Percentiles rank a stretch among this genome's conserved stretches.
phyloP scores from a whole-genome alignment of 441 rosid genomes.

The Capsella rubella region DNA sequence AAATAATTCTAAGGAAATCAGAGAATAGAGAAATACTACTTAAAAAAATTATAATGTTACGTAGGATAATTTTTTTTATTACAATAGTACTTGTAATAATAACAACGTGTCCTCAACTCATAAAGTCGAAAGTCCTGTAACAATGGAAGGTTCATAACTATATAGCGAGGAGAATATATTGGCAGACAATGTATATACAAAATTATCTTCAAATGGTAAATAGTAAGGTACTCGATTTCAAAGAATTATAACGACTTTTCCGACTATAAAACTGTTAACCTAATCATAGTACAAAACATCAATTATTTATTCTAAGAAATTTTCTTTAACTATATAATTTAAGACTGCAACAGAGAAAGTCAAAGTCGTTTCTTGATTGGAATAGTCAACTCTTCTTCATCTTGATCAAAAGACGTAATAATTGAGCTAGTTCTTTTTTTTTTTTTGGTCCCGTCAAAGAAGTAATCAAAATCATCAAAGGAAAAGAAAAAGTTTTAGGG shows the following conservation, averaged over 20 bases:
- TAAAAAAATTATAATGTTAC: not conserved
- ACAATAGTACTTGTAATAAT: not conserved
- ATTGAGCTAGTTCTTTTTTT: not conserved
- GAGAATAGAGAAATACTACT: not conserved
- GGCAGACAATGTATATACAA: not conserved
- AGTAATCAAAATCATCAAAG: slow-evolving; percentile 1
- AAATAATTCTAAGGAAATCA: too few relatives aligned
- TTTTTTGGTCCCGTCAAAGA: slow-evolving; percentile 1
- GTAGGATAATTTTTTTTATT: not conserved
- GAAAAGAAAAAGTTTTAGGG: not conserved
- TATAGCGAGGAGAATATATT: not conserved
- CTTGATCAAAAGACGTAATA: slow-evolving; percentile 20
- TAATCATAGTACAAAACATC: not conserved
- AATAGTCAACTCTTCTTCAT: slow-evolving; percentile 40
- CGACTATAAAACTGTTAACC: too few relatives aligned
- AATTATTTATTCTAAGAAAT: not conserved
- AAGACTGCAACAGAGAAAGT: slow-evolving; percentile 28
- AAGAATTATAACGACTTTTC: not conserved
- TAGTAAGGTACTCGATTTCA: not conserved
- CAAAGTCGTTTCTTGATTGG: slow-evolving; percentile 34
- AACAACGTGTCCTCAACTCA: slow-evolving; percentile 17
- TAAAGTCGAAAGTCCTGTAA: not conserved
- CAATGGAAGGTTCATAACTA: not conserved
- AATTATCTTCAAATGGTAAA: not conserved
- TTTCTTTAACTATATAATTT: not conserved